Base-by-base conservation (phyloP, 768 basidiomycete species). In the Wakefieldia striispora region DNA sequence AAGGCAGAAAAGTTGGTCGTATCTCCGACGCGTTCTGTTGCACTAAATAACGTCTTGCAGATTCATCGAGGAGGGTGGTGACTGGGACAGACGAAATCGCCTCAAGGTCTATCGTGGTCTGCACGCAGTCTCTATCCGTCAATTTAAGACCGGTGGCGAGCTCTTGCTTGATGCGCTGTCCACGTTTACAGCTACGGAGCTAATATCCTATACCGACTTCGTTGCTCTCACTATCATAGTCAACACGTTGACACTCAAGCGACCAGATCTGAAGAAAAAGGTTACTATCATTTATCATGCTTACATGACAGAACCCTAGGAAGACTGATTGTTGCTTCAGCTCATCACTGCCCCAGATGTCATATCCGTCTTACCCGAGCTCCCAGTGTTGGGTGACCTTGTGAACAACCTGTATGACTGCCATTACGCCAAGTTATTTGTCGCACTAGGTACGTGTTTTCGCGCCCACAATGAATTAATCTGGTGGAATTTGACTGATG, bases 1-100 rank as follows among this genome's bases (percentile, higher is more conserved):
- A 84, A 86, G 58, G 95, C 95, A 0, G 88, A 91, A 59, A 79
- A 83, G 89, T 93, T 50, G 54, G 85, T 76, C 21, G 4, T 11
- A 11, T 20, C 31, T 38, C 7, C n/a, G 3, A n/a, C 8, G 14
- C 9, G 44, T 24, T 20, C 17, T n/a, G 2, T 21, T 2, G 34
- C 43, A 8, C 19, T 17, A 31, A 7, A 40, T 38, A 29, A 33
- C 14, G 19, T 37, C 16, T 16, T 36, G 17, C 62, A 94, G 91
- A 47, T 75, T 97, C 37, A 88, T 97, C 46, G 94, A 97, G 59
- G 81, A 92, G 66, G 95, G 95, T 1, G 95, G 95, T 39, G 95
- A 99, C 71, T 99, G 95, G 95, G 95, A 99, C 67, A 77, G 95
- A 46, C 82, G 94, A 34, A 99, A 97, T 69, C 82, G 95, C 39